phyloP scores from a whole-genome alignment of 805 yeast species.

The Barnettozyma salicaria region DNA sequence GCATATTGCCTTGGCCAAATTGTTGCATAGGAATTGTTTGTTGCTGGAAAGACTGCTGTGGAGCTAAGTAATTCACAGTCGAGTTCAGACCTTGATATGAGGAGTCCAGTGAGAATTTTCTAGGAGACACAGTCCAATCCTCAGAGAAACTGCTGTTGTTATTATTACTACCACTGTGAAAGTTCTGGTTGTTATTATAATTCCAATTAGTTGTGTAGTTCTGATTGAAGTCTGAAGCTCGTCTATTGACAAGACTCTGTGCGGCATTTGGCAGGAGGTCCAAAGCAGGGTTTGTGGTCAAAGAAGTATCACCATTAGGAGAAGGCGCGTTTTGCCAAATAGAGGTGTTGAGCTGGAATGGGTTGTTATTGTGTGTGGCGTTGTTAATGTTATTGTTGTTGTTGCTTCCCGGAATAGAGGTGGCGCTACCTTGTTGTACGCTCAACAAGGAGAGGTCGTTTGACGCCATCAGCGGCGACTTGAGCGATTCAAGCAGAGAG shows the following conservation, averaged over 20 bases:
- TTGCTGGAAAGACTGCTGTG: constrained; percentile 8
- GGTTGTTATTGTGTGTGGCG: constrained; percentile 7
- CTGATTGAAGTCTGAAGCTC: constrained; percentile 8
- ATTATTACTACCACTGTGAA: too few species aligned
- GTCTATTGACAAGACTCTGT: constrained; percentile 1
- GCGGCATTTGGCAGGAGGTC: not conserved
- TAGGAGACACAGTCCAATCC: constrained; percentile 8
- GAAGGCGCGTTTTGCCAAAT: constrained; percentile 11
- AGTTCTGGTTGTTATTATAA: constrained; percentile 3
- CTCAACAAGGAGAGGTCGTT: constrained; percentile 3
- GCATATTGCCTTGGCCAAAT: constrained; percentile 7
- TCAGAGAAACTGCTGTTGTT: constrained; percentile 7
- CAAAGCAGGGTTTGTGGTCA: not conserved
- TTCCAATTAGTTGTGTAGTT: constrained; percentile 10
- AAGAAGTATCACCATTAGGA: constrained; percentile 2
- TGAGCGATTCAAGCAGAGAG: constrained; percentile 11
- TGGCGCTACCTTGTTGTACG: not conserved
- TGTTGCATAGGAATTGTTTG: constrained; percentile 7
- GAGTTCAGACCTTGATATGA: not conserved
- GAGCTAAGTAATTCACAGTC: not conserved
- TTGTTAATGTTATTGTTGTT: constrained; percentile 4
- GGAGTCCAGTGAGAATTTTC: constrained; percentile 18
- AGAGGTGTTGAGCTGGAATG: constrained; percentile 14
- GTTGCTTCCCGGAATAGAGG: not conserved
- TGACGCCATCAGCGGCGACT: constrained; percentile 11